These are phyloP conservation scores for Clavispora fructus DNA, from an alignment of 805 yeast genomes.

Conservation along the genomic window DNA sequence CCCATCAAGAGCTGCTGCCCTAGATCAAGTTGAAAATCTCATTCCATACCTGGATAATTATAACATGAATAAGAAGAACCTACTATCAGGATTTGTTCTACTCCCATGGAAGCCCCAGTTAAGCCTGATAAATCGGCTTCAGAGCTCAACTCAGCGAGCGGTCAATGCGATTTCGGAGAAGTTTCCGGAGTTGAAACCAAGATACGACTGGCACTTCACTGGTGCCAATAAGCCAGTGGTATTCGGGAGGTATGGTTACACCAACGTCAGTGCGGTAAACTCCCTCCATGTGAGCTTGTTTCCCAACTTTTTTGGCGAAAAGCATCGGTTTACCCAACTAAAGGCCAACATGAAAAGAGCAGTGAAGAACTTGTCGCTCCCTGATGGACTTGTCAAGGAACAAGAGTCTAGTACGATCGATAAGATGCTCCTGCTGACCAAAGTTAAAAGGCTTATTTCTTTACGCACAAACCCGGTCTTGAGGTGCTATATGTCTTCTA, in stretches of 20 bases:
- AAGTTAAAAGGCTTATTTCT: background rate
- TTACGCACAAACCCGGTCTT: constrained; percentile 2
- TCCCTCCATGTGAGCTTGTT: constrained; percentile 15
- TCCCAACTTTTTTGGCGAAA: constrained; percentile 9
- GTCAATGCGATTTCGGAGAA: background rate
- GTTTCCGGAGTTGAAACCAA: constrained; percentile 2
- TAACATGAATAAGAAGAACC: constrained; percentile 13
- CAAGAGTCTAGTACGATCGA: constrained; percentile 3
- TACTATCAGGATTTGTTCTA: constrained; percentile 10
- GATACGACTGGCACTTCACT: constrained; percentile 4
- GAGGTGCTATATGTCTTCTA: constrained; percentile 3
- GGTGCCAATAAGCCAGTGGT: constrained; percentile 1
- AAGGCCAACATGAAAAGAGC: constrained; percentile 2
- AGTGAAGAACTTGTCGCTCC: background rate
- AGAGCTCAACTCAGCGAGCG: constrained; percentile 2
- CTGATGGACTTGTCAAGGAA: background rate
- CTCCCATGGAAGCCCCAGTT: constrained; percentile 17
- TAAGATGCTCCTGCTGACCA: constrained; percentile 1
- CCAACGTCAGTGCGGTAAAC: constrained; percentile 6
- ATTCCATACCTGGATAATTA: constrained; percentile 17
- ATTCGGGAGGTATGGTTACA: constrained; percentile 4
- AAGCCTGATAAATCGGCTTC: constrained; percentile 1
- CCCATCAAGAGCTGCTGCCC: background rate
- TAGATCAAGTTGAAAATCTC: background rate
- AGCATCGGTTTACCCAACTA: background rate